A percentile compares a stretch with the other conserved stretches of the same genome.
Evolutionary conservation across 306 rosid species (phyloP).

Genomic region (Citrullus mucosospermus): DNA sequence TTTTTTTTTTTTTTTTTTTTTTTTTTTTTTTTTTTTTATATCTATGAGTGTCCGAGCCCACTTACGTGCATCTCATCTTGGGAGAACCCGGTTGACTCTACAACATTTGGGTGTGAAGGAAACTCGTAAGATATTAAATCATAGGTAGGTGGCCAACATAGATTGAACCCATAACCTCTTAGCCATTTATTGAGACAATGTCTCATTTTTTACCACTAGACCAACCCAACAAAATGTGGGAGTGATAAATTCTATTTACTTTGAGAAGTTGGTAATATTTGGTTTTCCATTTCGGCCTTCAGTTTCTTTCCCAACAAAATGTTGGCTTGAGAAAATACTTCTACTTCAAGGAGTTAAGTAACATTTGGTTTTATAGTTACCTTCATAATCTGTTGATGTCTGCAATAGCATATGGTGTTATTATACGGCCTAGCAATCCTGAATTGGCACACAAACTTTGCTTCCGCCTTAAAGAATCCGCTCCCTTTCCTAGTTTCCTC

Average conservation of each 20-base stretch:
- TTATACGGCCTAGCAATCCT: not conserved
- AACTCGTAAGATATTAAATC: no score
- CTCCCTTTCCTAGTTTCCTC: not conserved
- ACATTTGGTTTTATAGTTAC: not conserved
- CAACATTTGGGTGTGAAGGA: no score
- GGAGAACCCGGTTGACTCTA: no score
- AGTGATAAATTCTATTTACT: not conserved
- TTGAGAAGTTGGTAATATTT: not conserved
- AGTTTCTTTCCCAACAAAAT: not conserved
- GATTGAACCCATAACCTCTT: no score
- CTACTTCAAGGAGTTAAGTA: not conserved
- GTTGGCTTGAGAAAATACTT: not conserved
- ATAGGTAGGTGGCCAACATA: no score
- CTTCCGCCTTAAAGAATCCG: not conserved
- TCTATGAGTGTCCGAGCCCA: no score
- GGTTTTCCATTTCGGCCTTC: not conserved
- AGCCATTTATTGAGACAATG: no score
- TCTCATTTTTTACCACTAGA: no score
- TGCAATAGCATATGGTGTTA: not conserved
- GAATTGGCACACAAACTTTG: not conserved
- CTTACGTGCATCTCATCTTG: no score
- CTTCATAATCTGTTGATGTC: not conserved
- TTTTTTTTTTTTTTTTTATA: no score
- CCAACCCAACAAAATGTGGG: not conserved
- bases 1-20: no score